Percentiles rank a stretch among this genome's conserved stretches.
Conservation (phyloP, 1,139 yeast genomes). For the Taiozyma sp. region DNA sequence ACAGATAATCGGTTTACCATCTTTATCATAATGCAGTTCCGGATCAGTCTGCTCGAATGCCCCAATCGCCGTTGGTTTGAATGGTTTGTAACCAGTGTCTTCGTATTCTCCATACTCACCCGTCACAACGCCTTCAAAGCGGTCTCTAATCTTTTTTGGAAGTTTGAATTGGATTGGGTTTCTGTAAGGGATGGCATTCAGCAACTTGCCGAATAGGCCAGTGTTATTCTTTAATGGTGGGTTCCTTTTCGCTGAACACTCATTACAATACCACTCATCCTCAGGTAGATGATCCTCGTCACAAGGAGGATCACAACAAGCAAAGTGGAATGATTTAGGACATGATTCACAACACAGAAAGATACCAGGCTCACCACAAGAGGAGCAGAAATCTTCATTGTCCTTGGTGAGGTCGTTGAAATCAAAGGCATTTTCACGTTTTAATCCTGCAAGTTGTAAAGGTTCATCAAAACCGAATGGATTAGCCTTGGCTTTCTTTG, state of each 20-base stretch:
- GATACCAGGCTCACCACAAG: constrained; percentile 86
- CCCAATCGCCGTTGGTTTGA: constrained; percentile 36
- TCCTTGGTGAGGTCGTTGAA: constrained; percentile 22
- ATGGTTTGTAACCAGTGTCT: constrained; percentile 52
- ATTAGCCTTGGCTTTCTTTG: constrained; percentile 24
- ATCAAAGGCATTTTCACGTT: constrained; percentile 22
- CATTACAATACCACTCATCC: constrained; percentile 86
- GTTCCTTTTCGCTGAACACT: constrained; percentile 43
- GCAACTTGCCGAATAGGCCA: constrained; percentile 54
- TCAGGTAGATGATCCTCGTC: constrained; percentile 73
- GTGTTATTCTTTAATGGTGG: constrained; percentile 23
- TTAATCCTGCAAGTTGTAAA: constrained; percentile 20
- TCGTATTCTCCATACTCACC: constrained; percentile 69
- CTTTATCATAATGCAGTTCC: constrained; percentile 55
- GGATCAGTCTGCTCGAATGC: constrained; percentile 47
- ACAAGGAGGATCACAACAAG: constrained; percentile 87
- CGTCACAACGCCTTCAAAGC: constrained; percentile 67
- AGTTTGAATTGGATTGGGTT: constrained; percentile 73
- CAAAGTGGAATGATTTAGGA: constrained; percentile 86
- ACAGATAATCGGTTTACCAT: constrained; percentile 38
- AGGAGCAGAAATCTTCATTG: constrained; percentile 84
- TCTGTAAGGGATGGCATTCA: constrained; percentile 49
- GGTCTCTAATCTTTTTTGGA: constrained; percentile 64
- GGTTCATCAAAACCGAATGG: constrained; percentile 27
- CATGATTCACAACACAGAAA: constrained; percentile 93